These are phyloP conservation scores for Quercus lobata DNA, from an alignment of 331 rosid species.

Conservation along the genomic window DNA sequence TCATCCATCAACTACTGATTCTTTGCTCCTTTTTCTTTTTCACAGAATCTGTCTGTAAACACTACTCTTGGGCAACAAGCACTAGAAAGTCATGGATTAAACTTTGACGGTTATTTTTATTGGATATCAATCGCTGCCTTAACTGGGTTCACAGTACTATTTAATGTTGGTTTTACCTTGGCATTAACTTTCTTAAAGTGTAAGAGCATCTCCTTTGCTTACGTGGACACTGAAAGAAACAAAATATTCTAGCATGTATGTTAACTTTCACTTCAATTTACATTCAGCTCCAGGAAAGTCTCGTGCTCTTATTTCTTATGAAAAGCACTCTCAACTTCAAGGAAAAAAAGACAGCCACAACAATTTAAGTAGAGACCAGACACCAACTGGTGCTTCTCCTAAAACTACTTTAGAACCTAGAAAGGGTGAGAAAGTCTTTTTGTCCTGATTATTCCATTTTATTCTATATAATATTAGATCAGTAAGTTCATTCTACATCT, in stretches of 20 bases:
- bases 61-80: conserved; percentile 46
- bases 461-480: not conserved
- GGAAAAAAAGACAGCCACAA: conserved; percentile 21
- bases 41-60: conserved; percentile 44
- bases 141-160: conserved; percentile 53
- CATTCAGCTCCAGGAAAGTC: conserved; percentile 62
- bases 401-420: conserved; percentile 33
- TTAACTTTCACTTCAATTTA: conserved; percentile 7
- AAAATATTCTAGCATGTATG: not conserved
- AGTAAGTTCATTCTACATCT: not conserved
- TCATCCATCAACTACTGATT: not conserved
- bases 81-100: conserved; percentile 59
- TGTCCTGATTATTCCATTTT: not conserved
- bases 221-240: not conserved
- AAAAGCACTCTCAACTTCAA: conserved; percentile 47
- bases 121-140: conserved; percentile 73
- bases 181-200: conserved; percentile 69
- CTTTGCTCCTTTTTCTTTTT: conserved; percentile 4
- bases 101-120: conserved; percentile 44
- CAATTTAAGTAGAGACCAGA: not conserved
- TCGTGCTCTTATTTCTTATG: conserved; percentile 62
- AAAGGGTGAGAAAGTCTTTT: conserved; percentile 35
- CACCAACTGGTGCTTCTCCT: conserved; percentile 10
- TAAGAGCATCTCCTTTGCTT: conserved; percentile 35
- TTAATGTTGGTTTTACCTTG: conserved; percentile 64